Conservation (phyloP, 495 filamentous ascomycete species). For the Neurospora sp. region DNA sequence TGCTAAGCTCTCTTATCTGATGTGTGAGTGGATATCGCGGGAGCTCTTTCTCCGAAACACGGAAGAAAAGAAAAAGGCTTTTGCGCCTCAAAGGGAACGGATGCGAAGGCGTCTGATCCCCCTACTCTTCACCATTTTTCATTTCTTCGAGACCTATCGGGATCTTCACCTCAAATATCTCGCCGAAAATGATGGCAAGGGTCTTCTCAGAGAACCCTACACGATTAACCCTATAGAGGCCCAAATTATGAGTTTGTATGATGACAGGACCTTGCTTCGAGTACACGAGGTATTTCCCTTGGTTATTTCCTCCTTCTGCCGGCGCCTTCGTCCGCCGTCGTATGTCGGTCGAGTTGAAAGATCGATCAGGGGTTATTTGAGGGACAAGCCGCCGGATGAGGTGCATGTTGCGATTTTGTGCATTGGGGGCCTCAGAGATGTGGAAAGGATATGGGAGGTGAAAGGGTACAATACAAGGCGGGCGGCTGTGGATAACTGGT, state of each 20-base stretch:
- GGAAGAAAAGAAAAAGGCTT: conserved; percentile 36
- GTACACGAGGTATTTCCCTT: conserved; percentile 48
- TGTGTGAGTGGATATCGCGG: conserved; percentile 46
- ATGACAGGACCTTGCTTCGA: conserved; percentile 42
- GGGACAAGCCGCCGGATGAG: conserved; percentile 44
- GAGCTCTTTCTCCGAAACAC: conserved; percentile 45
- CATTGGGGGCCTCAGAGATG: conserved; percentile 45
- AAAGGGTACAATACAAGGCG: conserved; percentile 47
- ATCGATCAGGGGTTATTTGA: conserved; percentile 45
- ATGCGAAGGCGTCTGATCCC: conserved; percentile 48
- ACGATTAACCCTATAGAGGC: conserved; percentile 43
- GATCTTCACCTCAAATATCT: conserved; percentile 44
- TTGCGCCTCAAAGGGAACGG: conserved; percentile 42
- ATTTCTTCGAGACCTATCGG: conserved; percentile 50
- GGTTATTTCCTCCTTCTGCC: conserved; percentile 45
- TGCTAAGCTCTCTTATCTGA: conserved; percentile 42
- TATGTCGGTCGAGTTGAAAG: conserved; percentile 47
- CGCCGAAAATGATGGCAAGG: conserved; percentile 29
- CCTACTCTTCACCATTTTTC: conserved; percentile 45
- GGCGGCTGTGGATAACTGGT: conserved; percentile 44
- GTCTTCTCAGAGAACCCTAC: conserved; percentile 28
- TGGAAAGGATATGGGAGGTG: conserved; percentile 47
- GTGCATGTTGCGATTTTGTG: conserved; percentile 44
- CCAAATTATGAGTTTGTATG: conserved; percentile 46
- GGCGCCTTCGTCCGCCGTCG: conserved; percentile 44